Base-by-base conservation (phyloP, 1,284 basidiomycete species). In the Cryptococcus amylolentus region DNA sequence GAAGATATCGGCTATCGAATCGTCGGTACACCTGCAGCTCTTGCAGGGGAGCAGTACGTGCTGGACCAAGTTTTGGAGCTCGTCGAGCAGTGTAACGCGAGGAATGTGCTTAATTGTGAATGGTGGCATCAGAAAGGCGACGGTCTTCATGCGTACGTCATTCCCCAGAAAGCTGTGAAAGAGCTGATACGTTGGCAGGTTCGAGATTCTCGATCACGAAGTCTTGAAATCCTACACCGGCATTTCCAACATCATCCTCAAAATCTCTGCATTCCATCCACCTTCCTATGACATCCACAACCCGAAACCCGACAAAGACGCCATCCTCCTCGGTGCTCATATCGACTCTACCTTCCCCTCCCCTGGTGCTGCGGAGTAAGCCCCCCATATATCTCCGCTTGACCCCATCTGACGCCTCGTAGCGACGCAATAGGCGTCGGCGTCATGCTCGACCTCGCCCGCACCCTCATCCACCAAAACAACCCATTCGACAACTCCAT, bases 151-250 rank as follows among this genome's bases (percentile, higher is more conserved):
- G 78, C 87, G 87, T 91, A 68, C 61, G 86, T 78, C 23, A 23
- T 50, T 31, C 8, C 42, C 14, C 35, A 12, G 35, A 35, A 20
- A 37, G 12, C 48, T 35, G 10, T 12, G 38, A 10, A n/a, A 10
- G 10, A 18, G 27, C 42, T 43, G 26, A 44, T 18, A 52, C 23
- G 28, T 18, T 4, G 45, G n/a, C 59, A 90, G 88, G 42, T 93
- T 92, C 71, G 88, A 91, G 69, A 90, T 92, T 80, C 86, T 91
- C 84, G 81, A 81, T 62, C 83, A 87, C 68, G 83, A 88, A 41
- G 81, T 98, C 4, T 92, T 95, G 79, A 97, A 98, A 77, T 88
- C 88, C 37, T 98, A 98, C 67, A 84, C 88, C 20, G 83, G 88
- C 65, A 83, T 98, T 52, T 84, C 86, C 37, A 98, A 98, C 75